phyloP scores from a whole-genome alignment of 768 basidiomycete genomes.

The Mrakia hoshinonis region DNA sequence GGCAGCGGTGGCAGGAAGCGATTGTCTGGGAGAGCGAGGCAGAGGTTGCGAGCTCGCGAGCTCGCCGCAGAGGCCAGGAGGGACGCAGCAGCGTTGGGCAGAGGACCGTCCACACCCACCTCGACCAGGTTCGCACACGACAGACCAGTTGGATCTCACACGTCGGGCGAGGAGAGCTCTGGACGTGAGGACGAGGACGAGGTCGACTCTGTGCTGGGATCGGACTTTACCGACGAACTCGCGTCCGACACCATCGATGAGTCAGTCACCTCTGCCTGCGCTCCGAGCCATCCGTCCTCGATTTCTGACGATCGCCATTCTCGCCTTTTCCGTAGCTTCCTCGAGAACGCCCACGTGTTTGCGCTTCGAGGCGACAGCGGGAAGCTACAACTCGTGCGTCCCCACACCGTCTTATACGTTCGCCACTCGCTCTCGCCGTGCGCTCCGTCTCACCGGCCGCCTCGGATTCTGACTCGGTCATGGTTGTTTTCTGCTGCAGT shows the following conservation, averaged over 20 bases:
- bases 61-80: too few relatives aligned
- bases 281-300: neutral
- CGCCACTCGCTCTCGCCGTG: neutral
- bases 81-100: neutral
- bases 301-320: neutral
- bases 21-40: neutral
- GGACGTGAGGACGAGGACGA: neutral
- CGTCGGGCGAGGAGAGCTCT: neutral
- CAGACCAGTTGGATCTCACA: neutral
- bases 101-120: neutral
- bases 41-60: neutral
- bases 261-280: neutral
- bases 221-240: neutral
- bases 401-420: neutral
- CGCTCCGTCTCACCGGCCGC: neutral
- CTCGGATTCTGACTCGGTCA: neutral
- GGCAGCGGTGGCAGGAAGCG: neutral
- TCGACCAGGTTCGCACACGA: neutral
- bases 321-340: neutral
- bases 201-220: neutral
- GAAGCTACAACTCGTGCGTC: constrained; percentile 9
- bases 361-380: neutral
- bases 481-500: neutral
- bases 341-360: neutral
- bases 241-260: neutral